Conservation (phyloP, 1,139 yeast genomes). For the Meyerozyma elateridarum region DNA sequence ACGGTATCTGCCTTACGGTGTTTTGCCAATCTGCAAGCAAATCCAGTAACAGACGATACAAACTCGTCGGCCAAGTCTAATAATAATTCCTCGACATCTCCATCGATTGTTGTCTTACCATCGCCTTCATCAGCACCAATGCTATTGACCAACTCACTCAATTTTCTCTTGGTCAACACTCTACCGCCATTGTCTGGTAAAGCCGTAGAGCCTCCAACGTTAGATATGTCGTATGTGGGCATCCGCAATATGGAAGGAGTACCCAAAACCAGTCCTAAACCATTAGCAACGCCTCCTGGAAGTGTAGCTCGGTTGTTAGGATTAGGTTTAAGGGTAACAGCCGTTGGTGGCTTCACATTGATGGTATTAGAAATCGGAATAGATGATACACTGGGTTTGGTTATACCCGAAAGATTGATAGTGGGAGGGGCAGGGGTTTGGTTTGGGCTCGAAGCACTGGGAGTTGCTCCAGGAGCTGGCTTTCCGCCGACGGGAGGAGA, state of each 20-base stretch:
- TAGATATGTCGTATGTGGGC: constrained; percentile 76
- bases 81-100: constrained; percentile 89
- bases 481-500: constrained; percentile 7
- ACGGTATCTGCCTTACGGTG: constrained; percentile 87
- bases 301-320: constrained; percentile 67
- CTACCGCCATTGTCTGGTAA: constrained; percentile 60
- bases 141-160: constrained; percentile 77
- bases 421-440: constrained; percentile 14
- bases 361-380: constrained; percentile 69
- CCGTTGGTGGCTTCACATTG: constrained; percentile 58
- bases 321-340: constrained; percentile 53
- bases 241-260: constrained; percentile 75
- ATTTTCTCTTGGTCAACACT: constrained; percentile 81
- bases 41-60: constrained; percentile 81
- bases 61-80: constrained; percentile 95
- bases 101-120: constrained; percentile 87
- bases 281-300: constrained; percentile 78
- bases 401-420: constrained; percentile 42
- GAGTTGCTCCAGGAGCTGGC: neutral
- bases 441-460: constrained; percentile 6
- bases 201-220: constrained; percentile 26
- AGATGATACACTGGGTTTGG: constrained; percentile 65
- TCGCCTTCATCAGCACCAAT: constrained; percentile 84
- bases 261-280: constrained; percentile 52
- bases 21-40: constrained; percentile 92